phyloP scores from a whole-genome alignment of 2,329 filamentous ascomycete genomes.

The Exophiala xenobiotica region DNA sequence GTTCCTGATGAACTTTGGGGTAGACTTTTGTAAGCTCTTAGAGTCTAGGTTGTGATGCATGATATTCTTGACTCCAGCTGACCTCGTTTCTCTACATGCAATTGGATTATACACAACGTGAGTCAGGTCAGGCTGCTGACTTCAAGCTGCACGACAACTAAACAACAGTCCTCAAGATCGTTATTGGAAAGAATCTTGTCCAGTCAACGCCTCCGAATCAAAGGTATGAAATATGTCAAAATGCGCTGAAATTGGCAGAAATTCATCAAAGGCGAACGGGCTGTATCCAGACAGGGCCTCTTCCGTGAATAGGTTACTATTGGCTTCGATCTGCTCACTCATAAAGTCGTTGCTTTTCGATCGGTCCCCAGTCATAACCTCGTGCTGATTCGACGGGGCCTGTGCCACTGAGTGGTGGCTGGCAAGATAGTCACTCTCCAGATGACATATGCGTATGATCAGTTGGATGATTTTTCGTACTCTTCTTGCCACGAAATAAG shows the following conservation, averaged over 20 bases:
- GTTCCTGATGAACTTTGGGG: no score
- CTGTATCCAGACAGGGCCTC: slow-evolving; percentile 7
- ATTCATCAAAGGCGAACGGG: slow-evolving; percentile 5
- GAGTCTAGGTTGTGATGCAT: no score
- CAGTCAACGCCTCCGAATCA: background rate
- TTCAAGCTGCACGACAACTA: no score
- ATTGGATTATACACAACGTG: no score
- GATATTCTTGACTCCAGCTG: no score
- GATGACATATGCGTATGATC: slow-evolving; percentile 11
- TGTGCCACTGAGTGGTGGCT: background rate
- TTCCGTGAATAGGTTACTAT: background rate
- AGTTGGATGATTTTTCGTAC: slow-evolving; percentile 12
- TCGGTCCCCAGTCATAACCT: background rate
- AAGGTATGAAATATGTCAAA: slow-evolving; percentile 11
- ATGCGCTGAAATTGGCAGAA: slow-evolving; percentile 6
- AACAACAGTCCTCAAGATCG: no score
- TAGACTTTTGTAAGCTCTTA: no score
- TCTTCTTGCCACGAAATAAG: slow-evolving; percentile 21
- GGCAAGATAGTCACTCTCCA: slow-evolving; percentile 7
- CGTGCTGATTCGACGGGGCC: background rate
- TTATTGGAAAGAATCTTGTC: background rate
- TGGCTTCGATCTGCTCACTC: background rate
- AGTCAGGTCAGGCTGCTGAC: no score
- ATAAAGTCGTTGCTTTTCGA: background rate
- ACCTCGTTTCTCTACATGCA: no score